Conservation (phyloP, 1,139 yeast genomes). For the Sugiyamaella sp. region DNA sequence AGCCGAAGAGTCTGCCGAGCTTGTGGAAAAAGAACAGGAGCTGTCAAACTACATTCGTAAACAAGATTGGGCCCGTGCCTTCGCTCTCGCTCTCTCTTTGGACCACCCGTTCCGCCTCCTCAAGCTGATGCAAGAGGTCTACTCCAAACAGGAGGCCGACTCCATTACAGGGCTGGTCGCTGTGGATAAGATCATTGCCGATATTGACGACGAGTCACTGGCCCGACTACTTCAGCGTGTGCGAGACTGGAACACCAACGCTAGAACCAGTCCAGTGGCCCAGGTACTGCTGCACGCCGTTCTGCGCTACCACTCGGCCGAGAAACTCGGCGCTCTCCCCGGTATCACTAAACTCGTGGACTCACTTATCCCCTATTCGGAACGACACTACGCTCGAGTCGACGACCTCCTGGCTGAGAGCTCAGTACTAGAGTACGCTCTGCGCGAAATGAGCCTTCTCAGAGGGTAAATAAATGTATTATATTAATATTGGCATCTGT, state of each 20-base stretch:
- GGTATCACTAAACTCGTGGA: constrained; percentile 73
- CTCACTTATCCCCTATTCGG: constrained; percentile 78
- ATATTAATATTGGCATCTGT: constrained; percentile 1
- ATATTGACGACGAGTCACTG: constrained; percentile 63
- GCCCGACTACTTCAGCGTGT: constrained; percentile 65
- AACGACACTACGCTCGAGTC: constrained; percentile 76
- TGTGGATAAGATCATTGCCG: constrained; percentile 66
- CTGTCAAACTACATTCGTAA: constrained; percentile 69
- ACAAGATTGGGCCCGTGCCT: constrained; percentile 87
- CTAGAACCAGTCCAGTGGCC: constrained; percentile 75
- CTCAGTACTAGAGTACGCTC: constrained; percentile 79
- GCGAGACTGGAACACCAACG: constrained; percentile 94
- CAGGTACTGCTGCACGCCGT: constrained; percentile 74
- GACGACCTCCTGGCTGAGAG: constrained; percentile 85
- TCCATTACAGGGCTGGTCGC: constrained; percentile 58
- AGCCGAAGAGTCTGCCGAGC: constrained; percentile 49
- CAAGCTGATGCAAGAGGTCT: constrained; percentile 35
- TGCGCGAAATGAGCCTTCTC: constrained; percentile 54
- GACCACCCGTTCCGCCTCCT: constrained; percentile 64
- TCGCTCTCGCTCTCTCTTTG: constrained; percentile 80
- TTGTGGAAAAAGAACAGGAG: constrained; percentile 85
- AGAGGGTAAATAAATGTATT: constrained; percentile 5
- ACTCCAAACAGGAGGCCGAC: constrained; percentile 47
- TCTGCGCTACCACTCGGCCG: constrained; percentile 54
- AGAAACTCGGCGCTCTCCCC: constrained; percentile 62